Evolutionary conservation across 306 rosid genomes (phyloP), one percentile per base, ranked within the genome.

Genomic region (Quercus aquifolioides): DNA sequence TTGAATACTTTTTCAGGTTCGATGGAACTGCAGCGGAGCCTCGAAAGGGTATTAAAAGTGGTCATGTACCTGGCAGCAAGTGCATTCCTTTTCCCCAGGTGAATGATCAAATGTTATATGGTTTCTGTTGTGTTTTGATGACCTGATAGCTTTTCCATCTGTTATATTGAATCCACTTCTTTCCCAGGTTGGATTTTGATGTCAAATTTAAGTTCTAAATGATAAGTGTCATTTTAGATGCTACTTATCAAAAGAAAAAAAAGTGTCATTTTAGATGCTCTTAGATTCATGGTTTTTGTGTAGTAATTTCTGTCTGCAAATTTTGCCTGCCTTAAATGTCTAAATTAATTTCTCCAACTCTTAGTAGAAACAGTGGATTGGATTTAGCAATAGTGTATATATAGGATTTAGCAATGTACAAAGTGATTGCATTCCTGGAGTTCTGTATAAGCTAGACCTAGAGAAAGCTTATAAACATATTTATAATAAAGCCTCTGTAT

Each of bases 11-110:
- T 79, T 81, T 62, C 91, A 94, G 98, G 83, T 94, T 94, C 23
- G 94, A 90, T 79, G 98, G 95, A 86, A 55, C 84, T 81, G 94
- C 87, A 43, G 82, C 84, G 5, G 98, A 94, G 81, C 98, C 98
- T 31, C 87, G 98, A 60, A 94, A 90, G 86, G 98, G 98, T 74
- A 90, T 94, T 76, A 87, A 90, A 87, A 88, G 94, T 69, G 98
- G 98, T 79, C 98, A 94, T 76, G 95, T 94, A 78, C 98, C 98
- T 69, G 92, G 94, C 71, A 94, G 98, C 90, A 91, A 88, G 81
- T 94, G 98, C 86, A 59, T 91, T 75, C 97, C 98, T 76, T 94
- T 89, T 85, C 3, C 80, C 23, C 95, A 94, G 94, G 98, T 94
- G 77, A 67, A 19, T 19, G 57, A 76, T 63, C 74, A 62, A 11